Evolutionary conservation across 2,329 filamentous ascomycete species (phyloP).

Genomic region (Metarhizium sp.): DNA sequence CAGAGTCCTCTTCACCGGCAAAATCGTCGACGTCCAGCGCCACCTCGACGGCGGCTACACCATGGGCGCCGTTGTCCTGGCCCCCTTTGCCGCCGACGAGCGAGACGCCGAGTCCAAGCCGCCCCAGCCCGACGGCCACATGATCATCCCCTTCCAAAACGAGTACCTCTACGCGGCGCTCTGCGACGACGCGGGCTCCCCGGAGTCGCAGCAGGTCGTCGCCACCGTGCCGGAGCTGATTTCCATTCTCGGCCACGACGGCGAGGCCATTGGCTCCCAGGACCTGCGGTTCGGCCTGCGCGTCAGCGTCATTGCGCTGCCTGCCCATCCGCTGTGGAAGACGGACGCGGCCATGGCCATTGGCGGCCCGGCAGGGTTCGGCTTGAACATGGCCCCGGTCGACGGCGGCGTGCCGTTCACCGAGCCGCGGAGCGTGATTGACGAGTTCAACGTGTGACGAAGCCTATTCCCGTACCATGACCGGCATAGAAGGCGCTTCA

Average conservation of each 20-base stretch:
- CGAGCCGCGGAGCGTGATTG: no score
- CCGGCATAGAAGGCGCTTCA: no score
- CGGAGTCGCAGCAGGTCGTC: slow-evolving; percentile 10
- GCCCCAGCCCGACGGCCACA: no score
- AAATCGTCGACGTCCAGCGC: slow-evolving; percentile 29
- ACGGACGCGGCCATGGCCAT: slow-evolving; percentile 7
- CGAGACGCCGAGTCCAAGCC: no score
- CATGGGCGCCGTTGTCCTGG: slow-evolving; percentile 27
- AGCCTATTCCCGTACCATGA: no score
- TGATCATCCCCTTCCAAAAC: no score
- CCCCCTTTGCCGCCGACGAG: slow-evolving; percentile 13
- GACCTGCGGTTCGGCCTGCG: slow-evolving; percentile 41
- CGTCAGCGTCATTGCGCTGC: slow-evolving; percentile 39
- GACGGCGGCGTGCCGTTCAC: no score
- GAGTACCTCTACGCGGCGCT: no score
- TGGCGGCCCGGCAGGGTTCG: no score
- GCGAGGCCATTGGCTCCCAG: slow-evolving; percentile 39
- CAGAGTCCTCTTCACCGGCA: slow-evolving; percentile 24
- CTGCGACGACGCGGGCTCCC: no score
- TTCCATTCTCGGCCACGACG: slow-evolving; percentile 30
- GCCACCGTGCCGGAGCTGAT: slow-evolving; percentile 28
- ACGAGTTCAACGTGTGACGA: no score
- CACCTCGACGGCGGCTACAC: slow-evolving; percentile 30
- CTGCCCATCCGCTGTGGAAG: slow-evolving; percentile 41
- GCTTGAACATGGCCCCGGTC: no score